Evolutionary conservation across 2,329 filamentous ascomycete species (phyloP).

Genomic region (Daldinia sp.): DNA sequence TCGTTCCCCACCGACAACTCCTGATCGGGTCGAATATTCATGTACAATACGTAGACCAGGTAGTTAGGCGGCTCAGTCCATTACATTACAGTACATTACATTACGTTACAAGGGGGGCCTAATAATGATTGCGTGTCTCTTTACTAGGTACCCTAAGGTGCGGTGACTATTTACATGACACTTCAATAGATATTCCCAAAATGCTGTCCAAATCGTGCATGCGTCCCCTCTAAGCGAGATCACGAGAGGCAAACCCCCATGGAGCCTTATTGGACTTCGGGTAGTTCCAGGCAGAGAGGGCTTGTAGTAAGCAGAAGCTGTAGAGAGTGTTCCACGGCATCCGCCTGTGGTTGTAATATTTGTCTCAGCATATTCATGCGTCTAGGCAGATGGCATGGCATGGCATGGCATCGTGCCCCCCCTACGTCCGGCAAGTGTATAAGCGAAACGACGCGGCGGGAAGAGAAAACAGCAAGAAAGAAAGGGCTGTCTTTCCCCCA

Average conservation of each 20-base stretch:
- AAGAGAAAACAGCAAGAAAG: too few relatives aligned
- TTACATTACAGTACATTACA: too few relatives aligned
- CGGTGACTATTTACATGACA: slow-evolving; percentile 9
- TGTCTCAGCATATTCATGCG: slow-evolving; percentile 24
- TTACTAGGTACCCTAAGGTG: not conserved
- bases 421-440: slow-evolving; percentile 28
- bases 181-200: not conserved
- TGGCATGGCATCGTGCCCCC: not conserved
- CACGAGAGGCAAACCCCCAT: slow-evolving; percentile 9
- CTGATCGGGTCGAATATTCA: slow-evolving; percentile 1
- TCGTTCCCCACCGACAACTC: not conserved
- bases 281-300: not conserved
- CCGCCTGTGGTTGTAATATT: slow-evolving; percentile 32
- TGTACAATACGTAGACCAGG: not conserved
- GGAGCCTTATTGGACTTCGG: slow-evolving; percentile 20
- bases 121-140: slow-evolving; percentile 25
- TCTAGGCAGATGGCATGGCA: too few relatives aligned
- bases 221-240: slow-evolving; percentile 22
- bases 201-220: slow-evolving; percentile 9
- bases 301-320: slow-evolving; percentile 29
- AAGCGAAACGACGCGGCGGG: slow-evolving; percentile 23
- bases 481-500: slow-evolving; percentile 1
- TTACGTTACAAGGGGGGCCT: slow-evolving; percentile 14
- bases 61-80: not conserved
- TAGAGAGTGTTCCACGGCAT: slow-evolving; percentile 31